Conservation (phyloP, 345 rosid genomes). For the Citropsis articulata region DNA sequence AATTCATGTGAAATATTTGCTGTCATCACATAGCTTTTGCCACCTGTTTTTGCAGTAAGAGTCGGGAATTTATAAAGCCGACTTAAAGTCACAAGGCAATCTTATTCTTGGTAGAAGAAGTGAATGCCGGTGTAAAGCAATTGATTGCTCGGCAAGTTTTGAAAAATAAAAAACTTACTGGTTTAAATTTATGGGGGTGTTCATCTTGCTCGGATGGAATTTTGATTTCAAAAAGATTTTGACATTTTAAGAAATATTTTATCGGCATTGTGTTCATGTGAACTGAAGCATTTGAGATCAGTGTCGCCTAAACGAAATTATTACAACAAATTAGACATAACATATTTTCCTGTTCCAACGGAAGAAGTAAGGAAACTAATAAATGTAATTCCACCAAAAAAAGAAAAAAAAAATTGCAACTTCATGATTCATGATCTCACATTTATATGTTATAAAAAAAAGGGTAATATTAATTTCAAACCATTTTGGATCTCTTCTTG, state of each 20-base stretch:
- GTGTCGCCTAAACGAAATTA: too few relatives aligned
- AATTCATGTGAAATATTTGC: slow-evolving; percentile 13
- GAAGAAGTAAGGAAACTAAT: too few relatives aligned
- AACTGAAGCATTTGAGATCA: neutral
- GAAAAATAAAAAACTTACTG: neutral
- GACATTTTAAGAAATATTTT: neutral
- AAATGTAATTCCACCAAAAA: too few relatives aligned
- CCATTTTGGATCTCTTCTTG: too few relatives aligned
- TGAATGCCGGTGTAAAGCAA: neutral
- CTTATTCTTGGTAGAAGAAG: neutral
- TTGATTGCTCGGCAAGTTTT: neutral
- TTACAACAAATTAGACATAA: too few relatives aligned
- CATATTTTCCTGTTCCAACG: too few relatives aligned
- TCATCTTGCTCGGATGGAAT: neutral
- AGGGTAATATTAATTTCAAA: too few relatives aligned
- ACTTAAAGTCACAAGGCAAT: neutral
- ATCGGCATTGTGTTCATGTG: neutral
- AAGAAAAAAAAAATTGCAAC: too few relatives aligned
- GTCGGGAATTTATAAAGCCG: slow-evolving; percentile 7
- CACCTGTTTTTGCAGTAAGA: neutral
- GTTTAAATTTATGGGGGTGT: neutral
- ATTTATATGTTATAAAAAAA: too few relatives aligned
- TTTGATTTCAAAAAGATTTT: neutral
- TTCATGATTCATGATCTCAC: too few relatives aligned
- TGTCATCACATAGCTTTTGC: slow-evolving; percentile 10